Base-by-base conservation (phyloP, 2,329 filamentous ascomycete species). In the Cladophialophora chaetospira region DNA sequence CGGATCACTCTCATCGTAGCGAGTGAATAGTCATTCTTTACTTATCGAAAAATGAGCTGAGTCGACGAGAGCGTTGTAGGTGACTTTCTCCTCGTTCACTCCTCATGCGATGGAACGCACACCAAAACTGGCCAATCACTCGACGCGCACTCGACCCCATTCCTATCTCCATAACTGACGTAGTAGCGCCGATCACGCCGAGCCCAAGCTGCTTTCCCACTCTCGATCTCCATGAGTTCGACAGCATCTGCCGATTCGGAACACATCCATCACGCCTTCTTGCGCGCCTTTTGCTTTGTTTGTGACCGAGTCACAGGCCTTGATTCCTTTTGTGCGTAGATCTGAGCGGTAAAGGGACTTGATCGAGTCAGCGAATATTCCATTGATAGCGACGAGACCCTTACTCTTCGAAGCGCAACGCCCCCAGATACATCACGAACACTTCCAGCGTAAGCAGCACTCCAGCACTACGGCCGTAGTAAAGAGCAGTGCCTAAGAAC, bases 401-500 rank as follows among this genome's bases (percentile, higher is more conserved):
- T 71, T 72, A 80, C 78, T 97, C 93, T 79, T 97, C 93, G 76
- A 86, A 96, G 67, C 79, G 79, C 69, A 96, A 79, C 9, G 93
- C 93, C 61, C 96, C 75, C 69, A 86, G 78, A 74, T 97, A 97
- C 55, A 91, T 84, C 23, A 87, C 68, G 65, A 88, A 82, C 11
- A 97, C 92, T 76, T 89, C 81, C 13, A 73, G 78, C 0, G 90
- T 91, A 66, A 97, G 72, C 48, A 93, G 68, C 33, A 97, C 65
- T 1, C 94, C 94, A 0, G 93, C 94, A 0, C 91, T 91, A 76
- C 91, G 94, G 53, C 89, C 91, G 68, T 86, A 91, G 71, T 90
- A 84, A 56, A 99, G 75, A 4, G 93, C 90, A 2, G 88, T 89
- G 21, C 90, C 94, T 55, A 97, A 76, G 76, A 99, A 99, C 76